Evolutionary conservation across 257 asterid genomes (phyloP).

Genomic region (Solanum commersonii): DNA sequence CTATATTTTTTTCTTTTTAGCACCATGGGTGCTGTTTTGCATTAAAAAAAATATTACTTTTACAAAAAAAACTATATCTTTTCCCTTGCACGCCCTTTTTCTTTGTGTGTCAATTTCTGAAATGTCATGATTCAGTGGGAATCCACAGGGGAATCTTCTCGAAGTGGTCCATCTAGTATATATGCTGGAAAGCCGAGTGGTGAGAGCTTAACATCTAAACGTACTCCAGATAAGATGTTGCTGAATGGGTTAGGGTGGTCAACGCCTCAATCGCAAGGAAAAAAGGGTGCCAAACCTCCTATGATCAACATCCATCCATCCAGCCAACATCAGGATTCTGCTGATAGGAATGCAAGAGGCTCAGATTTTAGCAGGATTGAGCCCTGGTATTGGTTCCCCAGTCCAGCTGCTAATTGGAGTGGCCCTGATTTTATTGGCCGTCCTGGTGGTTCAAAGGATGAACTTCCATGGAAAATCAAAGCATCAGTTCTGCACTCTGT

Average conservation of each 20-base stretch:
- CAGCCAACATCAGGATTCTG: constrained; percentile 36
- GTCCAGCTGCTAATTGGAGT: constrained; percentile 60
- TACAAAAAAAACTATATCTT: not conserved
- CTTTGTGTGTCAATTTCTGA: constrained; percentile 12
- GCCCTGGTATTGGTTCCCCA: constrained; percentile 97
- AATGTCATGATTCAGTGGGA: constrained; percentile 71
- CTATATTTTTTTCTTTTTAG: not conserved
- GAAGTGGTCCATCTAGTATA: constrained; percentile 39
- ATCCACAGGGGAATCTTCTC: constrained; percentile 51
- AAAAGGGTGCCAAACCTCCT: constrained; percentile 32
- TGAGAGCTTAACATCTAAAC: constrained; percentile 44
- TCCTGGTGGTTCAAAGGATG: constrained; percentile 72
- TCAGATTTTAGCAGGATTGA: constrained; percentile 43
- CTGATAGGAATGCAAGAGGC: constrained; percentile 31
- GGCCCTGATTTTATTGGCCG: constrained; percentile 69
- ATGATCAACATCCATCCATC: constrained; percentile 18
- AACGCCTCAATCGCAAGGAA: constrained; percentile 69
- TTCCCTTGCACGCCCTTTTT: constrained; percentile 1
- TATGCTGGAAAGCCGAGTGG: constrained; percentile 34
- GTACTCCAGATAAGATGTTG: constrained; percentile 51
- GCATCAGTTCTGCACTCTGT: constrained; percentile 75
- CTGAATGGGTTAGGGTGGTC: constrained; percentile 88
- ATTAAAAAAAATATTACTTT: not conserved
- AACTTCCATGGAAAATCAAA: constrained; percentile 91
- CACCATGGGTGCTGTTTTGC: constrained; percentile 5